Evolutionary conservation across 2,329 filamentous ascomycete genomes (phyloP).

Genomic region (Immersiporthe knoxdaviesiana): DNA sequence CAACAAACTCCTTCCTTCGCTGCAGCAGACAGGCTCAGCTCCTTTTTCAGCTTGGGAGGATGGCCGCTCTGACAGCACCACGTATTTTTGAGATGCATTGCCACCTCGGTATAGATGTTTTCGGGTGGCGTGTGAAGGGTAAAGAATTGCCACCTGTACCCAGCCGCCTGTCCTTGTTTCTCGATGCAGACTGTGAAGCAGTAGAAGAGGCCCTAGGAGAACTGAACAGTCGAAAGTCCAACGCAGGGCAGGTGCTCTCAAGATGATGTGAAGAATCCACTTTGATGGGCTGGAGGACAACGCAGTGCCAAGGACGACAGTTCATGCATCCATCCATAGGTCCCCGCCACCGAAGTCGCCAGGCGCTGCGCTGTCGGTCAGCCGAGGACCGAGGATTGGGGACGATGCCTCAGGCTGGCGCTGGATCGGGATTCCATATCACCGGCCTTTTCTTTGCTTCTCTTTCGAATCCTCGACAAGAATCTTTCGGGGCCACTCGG

Average conservation of each 20-base stretch:
- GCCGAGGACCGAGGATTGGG: background rate
- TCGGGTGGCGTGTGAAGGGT: background rate
- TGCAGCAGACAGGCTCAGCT: background rate
- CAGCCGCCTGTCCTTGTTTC: background rate
- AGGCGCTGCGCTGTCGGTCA: background rate
- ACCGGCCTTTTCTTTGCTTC: conserved; percentile 23
- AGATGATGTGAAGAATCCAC: background rate
- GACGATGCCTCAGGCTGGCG: background rate
- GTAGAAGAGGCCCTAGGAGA: background rate
- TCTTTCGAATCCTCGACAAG: conserved; percentile 26
- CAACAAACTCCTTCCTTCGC: background rate
- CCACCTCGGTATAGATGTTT: background rate
- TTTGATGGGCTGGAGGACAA: background rate
- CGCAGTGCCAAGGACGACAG: background rate
- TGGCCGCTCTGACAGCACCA: background rate
- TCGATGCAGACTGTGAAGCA: background rate
- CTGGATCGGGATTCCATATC: background rate
- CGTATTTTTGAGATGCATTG: background rate
- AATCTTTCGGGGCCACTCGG: conserved; percentile 85
- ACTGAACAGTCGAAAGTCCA: background rate
- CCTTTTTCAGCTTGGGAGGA: background rate
- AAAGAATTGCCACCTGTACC: background rate
- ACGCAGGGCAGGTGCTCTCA: background rate
- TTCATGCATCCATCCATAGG: background rate
- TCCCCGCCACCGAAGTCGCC: background rate